These are phyloP conservation scores for Verticillium zaregamsianum DNA, from an alignment of 2,329 filamentous ascomycete genomes.

Conservation along the genomic window DNA sequence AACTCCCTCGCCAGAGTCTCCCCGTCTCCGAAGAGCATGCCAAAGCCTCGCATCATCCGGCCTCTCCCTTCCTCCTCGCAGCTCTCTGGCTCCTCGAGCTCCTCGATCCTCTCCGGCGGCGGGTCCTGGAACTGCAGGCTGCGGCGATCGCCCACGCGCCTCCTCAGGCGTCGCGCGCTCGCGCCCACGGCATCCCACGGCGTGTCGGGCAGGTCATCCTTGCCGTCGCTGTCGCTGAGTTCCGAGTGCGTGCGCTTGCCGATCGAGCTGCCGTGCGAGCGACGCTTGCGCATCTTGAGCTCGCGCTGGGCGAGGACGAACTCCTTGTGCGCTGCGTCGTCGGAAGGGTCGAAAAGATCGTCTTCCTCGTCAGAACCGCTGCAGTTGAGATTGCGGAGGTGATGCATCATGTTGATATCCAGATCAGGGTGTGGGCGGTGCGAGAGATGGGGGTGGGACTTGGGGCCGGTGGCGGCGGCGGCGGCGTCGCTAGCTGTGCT, in stretches of 20 bases:
- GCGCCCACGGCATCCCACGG: conserved; percentile 38
- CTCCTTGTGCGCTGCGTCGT: conserved; percentile 24
- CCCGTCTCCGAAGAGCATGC: conserved; percentile 9
- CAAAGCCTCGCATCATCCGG: background rate
- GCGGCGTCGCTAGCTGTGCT: background rate
- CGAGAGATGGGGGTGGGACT: background rate
- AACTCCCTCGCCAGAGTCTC: conserved; percentile 42
- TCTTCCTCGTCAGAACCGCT: conserved; percentile 30
- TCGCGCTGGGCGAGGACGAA: conserved; percentile 37
- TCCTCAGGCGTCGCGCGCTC: conserved; percentile 42
- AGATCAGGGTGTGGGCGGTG: conserved; percentile 22
- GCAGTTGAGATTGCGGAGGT: conserved; percentile 42
- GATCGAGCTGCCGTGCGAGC: conserved; percentile 50
- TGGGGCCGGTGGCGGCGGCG: background rate
- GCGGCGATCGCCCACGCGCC: conserved; percentile 40
- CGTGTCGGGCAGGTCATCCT: conserved; percentile 26
- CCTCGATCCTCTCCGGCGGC: conserved; percentile 45
- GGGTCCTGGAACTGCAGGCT: conserved; percentile 47
- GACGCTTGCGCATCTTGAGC: conserved; percentile 38
- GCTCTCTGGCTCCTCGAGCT: conserved; percentile 49
- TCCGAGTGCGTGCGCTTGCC: conserved; percentile 52
- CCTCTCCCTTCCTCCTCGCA: conserved; percentile 38
- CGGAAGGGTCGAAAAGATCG: conserved; percentile 19
- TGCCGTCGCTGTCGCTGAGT: conserved; percentile 43
- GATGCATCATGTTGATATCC: conserved; percentile 38